Evolutionary conservation across 2,329 filamentous ascomycete species (phyloP).

Genomic region (Onygenales sp.): DNA sequence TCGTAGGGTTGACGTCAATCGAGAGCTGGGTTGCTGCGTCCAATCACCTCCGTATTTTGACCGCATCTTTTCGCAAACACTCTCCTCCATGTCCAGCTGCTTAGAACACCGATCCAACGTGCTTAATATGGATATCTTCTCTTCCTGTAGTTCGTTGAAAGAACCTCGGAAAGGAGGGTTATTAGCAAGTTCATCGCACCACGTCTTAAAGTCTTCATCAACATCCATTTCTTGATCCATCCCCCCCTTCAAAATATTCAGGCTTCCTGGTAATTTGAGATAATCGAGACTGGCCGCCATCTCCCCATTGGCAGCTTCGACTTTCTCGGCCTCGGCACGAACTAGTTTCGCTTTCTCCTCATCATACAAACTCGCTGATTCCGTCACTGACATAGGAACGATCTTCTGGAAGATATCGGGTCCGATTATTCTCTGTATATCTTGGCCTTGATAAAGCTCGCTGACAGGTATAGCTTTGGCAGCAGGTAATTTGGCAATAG

Average conservation of each 20-base stretch:
- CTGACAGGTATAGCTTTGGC: constrained; percentile 96
- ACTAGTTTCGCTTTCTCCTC: constrained; percentile 97
- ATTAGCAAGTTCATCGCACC: constrained; percentile 86
- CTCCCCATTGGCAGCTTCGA: constrained; percentile 86
- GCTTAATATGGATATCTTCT: constrained; percentile 65
- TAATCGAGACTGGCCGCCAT: constrained; percentile 95
- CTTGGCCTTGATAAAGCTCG: constrained; percentile 92
- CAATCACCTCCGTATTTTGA: constrained; percentile 93
- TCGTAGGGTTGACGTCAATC: constrained; percentile 77
- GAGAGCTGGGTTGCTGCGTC: constrained; percentile 92
- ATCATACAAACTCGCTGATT: constrained; percentile 93
- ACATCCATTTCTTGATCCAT: constrained; percentile 81
- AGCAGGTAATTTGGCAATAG: constrained; percentile 83
- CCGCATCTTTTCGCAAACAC: constrained; percentile 97
- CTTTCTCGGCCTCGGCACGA: constrained; percentile 84
- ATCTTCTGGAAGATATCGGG: constrained; percentile 97
- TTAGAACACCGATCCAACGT: constrained; percentile 73
- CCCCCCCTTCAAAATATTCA: constrained; percentile 86
- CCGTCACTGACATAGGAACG: constrained; percentile 88
- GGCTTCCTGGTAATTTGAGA: constrained; percentile 73
- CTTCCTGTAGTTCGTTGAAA: constrained; percentile 67
- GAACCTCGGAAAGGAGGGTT: constrained; percentile 70
- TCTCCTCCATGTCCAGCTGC: constrained; percentile 92
- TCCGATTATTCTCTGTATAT: constrained; percentile 93
- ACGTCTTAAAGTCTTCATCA: constrained; percentile 83